Conservation (phyloP, 164 flowering plant genomes). For the Kingdonia uniflora region DNA sequence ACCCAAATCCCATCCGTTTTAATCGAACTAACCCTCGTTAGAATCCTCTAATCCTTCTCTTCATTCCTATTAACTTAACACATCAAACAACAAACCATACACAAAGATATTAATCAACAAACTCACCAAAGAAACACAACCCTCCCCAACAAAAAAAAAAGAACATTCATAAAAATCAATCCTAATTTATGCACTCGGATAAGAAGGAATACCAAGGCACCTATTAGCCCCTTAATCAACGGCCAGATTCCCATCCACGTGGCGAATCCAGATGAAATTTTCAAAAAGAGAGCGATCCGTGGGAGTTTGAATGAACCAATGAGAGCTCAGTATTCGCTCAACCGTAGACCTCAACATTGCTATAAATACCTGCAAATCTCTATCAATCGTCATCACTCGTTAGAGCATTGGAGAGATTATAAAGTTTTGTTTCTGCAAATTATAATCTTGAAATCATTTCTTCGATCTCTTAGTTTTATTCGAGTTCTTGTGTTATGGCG, state of each 20-base stretch:
- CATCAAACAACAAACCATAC: background rate
- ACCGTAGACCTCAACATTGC: background rate
- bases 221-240: too few relatives aligned
- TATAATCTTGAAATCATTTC: too few relatives aligned
- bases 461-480: too few relatives aligned
- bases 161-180: too few relatives aligned
- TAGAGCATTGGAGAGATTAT: too few relatives aligned
- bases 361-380: slow-evolving; percentile 8
- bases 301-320: slow-evolving; percentile 10
- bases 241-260: slow-evolving; percentile 5
- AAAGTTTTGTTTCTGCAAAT: too few relatives aligned
- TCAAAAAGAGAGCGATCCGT: slow-evolving; percentile 12
- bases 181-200: too few relatives aligned
- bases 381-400: too few relatives aligned
- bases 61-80: background rate
- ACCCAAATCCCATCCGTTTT: slow-evolving; percentile 6
- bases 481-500: background rate
- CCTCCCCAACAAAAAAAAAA: background rate
- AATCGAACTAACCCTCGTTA: background rate
- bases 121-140: slow-evolving; percentile 8
- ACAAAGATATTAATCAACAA: background rate
- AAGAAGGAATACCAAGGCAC: too few relatives aligned
- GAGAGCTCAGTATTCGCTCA: background rate
- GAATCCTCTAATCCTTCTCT: background rate
- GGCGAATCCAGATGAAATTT: background rate